Percentiles rank a stretch among this genome's conserved stretches.
These are phyloP conservation scores for Spirogloea muscicola DNA, from an alignment of 139 green algal genomes.

Conservation along the genomic window DNA sequence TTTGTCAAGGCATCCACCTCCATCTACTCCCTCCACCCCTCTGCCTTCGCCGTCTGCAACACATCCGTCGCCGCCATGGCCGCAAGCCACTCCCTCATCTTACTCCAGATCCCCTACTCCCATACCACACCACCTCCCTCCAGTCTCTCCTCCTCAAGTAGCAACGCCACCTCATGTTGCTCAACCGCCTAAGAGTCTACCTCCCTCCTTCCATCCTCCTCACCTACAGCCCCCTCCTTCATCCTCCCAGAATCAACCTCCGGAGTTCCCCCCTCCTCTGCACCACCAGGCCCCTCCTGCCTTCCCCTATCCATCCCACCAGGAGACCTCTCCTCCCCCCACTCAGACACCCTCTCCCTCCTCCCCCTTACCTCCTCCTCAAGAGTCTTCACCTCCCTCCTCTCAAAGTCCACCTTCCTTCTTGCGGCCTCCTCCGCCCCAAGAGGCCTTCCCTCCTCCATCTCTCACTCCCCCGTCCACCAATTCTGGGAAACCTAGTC, in stretches of 20 bases:
- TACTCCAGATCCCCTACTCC: background rate
- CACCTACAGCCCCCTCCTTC: too few species aligned
- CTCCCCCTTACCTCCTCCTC: background rate
- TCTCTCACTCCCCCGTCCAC: background rate
- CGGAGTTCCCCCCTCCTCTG: background rate
- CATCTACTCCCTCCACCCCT: too few species aligned
- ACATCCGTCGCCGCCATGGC: background rate
- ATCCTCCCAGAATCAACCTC: background rate
- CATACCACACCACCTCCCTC: background rate
- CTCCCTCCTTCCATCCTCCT: background rate
- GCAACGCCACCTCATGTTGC: background rate
- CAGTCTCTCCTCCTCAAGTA: background rate
- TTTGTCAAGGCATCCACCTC: too few species aligned
- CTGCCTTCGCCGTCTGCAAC: background rate
- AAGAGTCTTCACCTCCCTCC: background rate
- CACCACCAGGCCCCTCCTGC: background rate
- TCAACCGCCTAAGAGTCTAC: background rate
- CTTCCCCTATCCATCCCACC: background rate
- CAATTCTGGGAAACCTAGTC: background rate
- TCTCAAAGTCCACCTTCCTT: background rate
- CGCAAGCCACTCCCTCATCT: background rate
- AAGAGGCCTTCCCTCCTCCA: slow-evolving; percentile 6
- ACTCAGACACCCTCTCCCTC: background rate
- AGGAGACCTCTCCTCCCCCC: background rate
- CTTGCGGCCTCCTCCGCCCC: background rate